phyloP scores from a whole-genome alignment of 2,329 filamentous ascomycete species.

The Talaromyces sp. region DNA sequence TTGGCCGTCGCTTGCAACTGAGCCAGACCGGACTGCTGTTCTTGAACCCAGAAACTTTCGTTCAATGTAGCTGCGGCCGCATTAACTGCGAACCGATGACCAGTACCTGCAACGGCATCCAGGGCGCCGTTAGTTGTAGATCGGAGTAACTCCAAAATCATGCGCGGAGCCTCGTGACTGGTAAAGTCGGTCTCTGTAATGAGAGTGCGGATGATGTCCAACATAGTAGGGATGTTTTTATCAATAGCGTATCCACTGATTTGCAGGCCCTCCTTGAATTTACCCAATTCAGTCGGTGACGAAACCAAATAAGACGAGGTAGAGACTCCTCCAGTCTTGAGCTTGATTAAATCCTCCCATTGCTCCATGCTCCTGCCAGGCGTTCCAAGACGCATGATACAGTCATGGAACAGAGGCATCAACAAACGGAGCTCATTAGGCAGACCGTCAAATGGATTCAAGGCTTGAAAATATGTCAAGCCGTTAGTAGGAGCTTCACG shows the following conservation, averaged over 20 bases:
- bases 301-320: slow-evolving; percentile 81
- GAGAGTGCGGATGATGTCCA: slow-evolving; percentile 75
- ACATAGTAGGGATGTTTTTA: slow-evolving; percentile 86
- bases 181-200: slow-evolving; percentile 89
- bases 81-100: slow-evolving; percentile 80
- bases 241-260: slow-evolving; percentile 87
- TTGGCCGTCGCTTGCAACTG: slow-evolving; percentile 82
- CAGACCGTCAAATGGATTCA: slow-evolving; percentile 75
- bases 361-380: slow-evolving; percentile 87
- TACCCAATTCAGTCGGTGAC: slow-evolving; percentile 68
- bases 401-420: slow-evolving; percentile 86
- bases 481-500: slow-evolving; percentile 92
- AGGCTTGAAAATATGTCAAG: slow-evolving; percentile 88
- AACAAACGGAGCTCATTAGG: slow-evolving; percentile 81
- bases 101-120: slow-evolving; percentile 86
- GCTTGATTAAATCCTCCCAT: slow-evolving; percentile 90
- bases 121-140: slow-evolving; percentile 84
- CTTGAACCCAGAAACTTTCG: slow-evolving; percentile 66
- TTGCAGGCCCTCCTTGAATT: slow-evolving; percentile 75
- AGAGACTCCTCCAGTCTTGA: slow-evolving; percentile 89
- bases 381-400: slow-evolving; percentile 90
- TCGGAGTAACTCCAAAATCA: slow-evolving; percentile 83
- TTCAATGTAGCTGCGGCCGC: slow-evolving; percentile 80
- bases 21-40: slow-evolving; percentile 86
- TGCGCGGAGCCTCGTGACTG: slow-evolving; percentile 72